phyloP scores from a whole-genome alignment of 1,284 basidiomycete genomes.

The Boletus sp. region DNA sequence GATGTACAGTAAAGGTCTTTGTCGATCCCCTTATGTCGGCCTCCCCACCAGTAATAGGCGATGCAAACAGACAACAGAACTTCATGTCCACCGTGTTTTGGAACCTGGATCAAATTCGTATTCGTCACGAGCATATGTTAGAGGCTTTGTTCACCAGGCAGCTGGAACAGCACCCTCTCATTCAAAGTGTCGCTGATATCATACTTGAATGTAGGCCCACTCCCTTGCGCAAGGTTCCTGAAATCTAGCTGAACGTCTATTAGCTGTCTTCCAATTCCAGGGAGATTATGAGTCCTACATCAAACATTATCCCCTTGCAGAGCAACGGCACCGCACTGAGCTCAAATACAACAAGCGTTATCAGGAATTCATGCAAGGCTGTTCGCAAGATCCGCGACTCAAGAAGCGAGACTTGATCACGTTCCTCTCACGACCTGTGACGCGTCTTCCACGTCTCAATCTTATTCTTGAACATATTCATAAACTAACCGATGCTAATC shows the following conservation, averaged over 20 bases:
- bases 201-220: constrained; percentile 58
- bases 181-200: constrained; percentile 75
- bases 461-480: constrained; percentile 68
- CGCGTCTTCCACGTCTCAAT: constrained; percentile 71
- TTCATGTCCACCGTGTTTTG: constrained; percentile 76
- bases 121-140: constrained; percentile 65
- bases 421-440: constrained; percentile 78
- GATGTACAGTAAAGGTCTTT: constrained; percentile 49
- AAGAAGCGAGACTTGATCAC: constrained; percentile 76
- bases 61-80: constrained; percentile 43
- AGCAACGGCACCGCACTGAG: constrained; percentile 73
- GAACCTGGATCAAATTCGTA: constrained; percentile 61
- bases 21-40: constrained; percentile 55
- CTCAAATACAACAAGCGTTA: constrained; percentile 62
- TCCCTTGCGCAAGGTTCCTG: constrained; percentile 7
- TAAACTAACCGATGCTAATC: constrained; percentile 59
- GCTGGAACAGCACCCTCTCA: constrained; percentile 72
- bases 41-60: constrained; percentile 53
- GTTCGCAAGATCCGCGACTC: constrained; percentile 61
- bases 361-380: constrained; percentile 58
- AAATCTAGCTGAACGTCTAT: constrained; percentile 18
- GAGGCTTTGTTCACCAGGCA: constrained; percentile 66
- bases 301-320: constrained; percentile 79
- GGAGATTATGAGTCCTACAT: constrained; percentile 72
- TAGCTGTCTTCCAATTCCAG: constrained; percentile 47